These are phyloP conservation scores for Hericium rajendrae DNA, from an alignment of 768 basidiomycete species.

Conservation along the genomic window DNA sequence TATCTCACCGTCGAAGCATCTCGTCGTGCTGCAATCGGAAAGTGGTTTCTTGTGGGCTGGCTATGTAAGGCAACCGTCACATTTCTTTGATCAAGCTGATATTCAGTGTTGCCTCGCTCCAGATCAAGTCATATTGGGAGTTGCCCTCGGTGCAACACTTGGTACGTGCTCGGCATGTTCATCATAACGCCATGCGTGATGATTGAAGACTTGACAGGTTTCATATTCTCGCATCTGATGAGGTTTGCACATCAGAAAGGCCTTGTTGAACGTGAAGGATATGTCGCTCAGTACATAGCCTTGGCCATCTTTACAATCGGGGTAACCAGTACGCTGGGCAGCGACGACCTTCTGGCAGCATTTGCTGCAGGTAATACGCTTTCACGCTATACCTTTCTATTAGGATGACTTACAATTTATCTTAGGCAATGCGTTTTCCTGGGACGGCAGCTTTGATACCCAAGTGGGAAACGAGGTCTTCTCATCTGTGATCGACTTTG, in stretches of 20 bases:
- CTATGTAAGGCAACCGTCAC: slow-evolving; percentile 39
- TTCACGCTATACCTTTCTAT: background rate
- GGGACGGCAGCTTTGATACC: slow-evolving; percentile 77
- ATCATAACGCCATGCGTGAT: background rate
- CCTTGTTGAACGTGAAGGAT: slow-evolving; percentile 74
- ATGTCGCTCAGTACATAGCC: slow-evolving; percentile 75
- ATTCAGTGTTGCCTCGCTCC: background rate
- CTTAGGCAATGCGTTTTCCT: slow-evolving; percentile 78
- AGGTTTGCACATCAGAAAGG: slow-evolving; percentile 51
- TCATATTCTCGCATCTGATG: slow-evolving; percentile 66
- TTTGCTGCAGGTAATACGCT: slow-evolving; percentile 61
- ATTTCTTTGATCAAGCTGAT: background rate
- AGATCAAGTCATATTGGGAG: slow-evolving; percentile 84
- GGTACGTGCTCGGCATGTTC: slow-evolving; percentile 19
- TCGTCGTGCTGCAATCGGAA: slow-evolving; percentile 51
- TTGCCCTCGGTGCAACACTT: slow-evolving; percentile 52
- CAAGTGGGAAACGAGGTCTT: slow-evolving; percentile 82
- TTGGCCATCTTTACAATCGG: slow-evolving; percentile 69
- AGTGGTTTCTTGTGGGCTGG: slow-evolving; percentile 86
- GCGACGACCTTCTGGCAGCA: slow-evolving; percentile 81
- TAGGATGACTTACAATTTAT: background rate
- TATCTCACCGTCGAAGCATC: slow-evolving; percentile 72
- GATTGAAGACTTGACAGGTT: slow-evolving; percentile 30
- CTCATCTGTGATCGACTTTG: slow-evolving; percentile 82
- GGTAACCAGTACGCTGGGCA: slow-evolving; percentile 69